Evolutionary conservation across 1,284 basidiomycete genomes (phyloP).

Genomic region (Ganoderma sinense): DNA sequence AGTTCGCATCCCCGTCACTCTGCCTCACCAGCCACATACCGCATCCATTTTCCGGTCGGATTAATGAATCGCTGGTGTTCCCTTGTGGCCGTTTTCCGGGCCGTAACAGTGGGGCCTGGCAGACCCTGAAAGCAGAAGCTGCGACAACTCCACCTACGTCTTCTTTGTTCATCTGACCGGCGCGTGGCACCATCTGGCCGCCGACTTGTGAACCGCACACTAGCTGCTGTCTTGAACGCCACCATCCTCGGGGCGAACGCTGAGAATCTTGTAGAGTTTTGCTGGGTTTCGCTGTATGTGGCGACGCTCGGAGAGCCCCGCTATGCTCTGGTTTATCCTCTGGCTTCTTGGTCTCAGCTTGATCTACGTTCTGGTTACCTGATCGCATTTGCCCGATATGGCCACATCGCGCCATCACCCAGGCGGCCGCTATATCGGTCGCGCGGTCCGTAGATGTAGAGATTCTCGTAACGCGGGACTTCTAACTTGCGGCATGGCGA

Average conservation of each 20-base stretch:
- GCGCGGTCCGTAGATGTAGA: slow-evolving; percentile 14
- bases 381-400: slow-evolving; percentile 4
- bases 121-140: not conserved
- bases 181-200: not conserved
- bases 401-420: not conserved
- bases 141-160: not conserved
- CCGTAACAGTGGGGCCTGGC: not conserved
- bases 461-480: slow-evolving; percentile 14
- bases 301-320: not conserved
- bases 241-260: too few species aligned
- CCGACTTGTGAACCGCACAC: not conserved
- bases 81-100: not conserved
- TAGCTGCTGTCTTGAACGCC: too few species aligned
- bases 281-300: not conserved
- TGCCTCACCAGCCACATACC: too few species aligned
- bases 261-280: not conserved
- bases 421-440: not conserved
- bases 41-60: not conserved
- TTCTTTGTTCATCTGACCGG: not conserved
- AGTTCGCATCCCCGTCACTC: not conserved
- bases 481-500: not conserved
- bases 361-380: not conserved
- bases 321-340: not conserved
- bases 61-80: not conserved
- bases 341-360: not conserved